Evolutionary conservation across 169 alveolate genomes (phyloP).

Genomic region (Pseudocohnilembus persalinus): DNA sequence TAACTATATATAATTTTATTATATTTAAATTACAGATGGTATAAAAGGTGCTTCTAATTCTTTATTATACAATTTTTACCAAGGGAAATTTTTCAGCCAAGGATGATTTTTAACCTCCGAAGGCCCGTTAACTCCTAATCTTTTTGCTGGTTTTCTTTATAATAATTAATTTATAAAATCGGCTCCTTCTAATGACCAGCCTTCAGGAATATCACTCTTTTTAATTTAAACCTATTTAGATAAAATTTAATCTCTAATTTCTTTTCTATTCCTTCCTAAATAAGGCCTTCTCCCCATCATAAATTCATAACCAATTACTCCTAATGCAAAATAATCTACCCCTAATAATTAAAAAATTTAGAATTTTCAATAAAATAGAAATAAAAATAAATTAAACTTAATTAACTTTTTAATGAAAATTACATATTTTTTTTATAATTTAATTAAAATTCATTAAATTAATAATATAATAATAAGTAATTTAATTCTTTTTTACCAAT

Average conservation of each 20-base stretch:
- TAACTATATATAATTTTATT: too few relatives aligned
- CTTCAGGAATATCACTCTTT: constrained; percentile 55
- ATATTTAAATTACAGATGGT: constrained; percentile 39
- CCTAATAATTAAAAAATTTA: too few relatives aligned
- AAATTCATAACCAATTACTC: constrained; percentile 70
- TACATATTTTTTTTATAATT: too few relatives aligned
- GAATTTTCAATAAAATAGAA: too few relatives aligned
- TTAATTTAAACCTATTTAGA: constrained; percentile 57
- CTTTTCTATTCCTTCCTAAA: constrained; percentile 64
- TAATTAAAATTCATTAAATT: too few relatives aligned
- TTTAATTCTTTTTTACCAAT: constrained; percentile 46
- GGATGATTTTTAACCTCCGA: constrained; percentile 71
- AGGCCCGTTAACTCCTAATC: constrained; percentile 71
- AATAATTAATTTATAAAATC: constrained; percentile 61
- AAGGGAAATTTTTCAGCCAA: constrained; percentile 58
- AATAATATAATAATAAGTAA: too few relatives aligned
- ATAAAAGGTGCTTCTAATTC: constrained; percentile 45
- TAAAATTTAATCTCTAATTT: constrained; percentile 60
- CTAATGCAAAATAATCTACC: constrained; percentile 71
- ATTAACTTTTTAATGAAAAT: too few relatives aligned
- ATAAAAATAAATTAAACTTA: too few relatives aligned
- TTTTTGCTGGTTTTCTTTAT: constrained; percentile 68
- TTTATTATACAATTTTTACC: constrained; percentile 48
- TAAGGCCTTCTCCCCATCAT: constrained; percentile 65
- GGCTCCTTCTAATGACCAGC: constrained; percentile 59